A percentile compares a stretch with the other conserved stretches of the same genome.
These are phyloP conservation scores for Ilex aquifolium DNA, from an alignment of 257 asterid species.

Conservation along the genomic window DNA sequence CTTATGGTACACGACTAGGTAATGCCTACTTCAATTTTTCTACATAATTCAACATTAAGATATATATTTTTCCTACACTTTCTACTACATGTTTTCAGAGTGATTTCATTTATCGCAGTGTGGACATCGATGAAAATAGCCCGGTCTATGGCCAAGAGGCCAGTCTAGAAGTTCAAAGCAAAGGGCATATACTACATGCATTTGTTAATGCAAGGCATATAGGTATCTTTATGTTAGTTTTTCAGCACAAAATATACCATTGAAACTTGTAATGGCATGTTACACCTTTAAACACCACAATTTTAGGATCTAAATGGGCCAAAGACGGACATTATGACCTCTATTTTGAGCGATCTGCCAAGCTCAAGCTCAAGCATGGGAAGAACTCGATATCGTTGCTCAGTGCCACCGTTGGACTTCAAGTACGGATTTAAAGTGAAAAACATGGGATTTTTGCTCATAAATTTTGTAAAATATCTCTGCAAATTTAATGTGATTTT, in stretches of 20 bases:
- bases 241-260: neutral
- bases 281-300: neutral
- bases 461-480: no score
- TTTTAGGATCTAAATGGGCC: constrained; percentile 21
- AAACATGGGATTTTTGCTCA: no score
- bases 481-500: neutral
- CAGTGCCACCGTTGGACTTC: constrained; percentile 44
- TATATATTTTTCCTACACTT: no score
- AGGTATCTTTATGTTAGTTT: constrained; percentile 15
- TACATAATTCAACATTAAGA: no score
- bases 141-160: constrained; percentile 29
- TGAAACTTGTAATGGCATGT: no score
- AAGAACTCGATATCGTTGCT: constrained; percentile 26
- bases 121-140: constrained; percentile 14
- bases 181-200: constrained; percentile 39
- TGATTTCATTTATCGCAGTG: constrained; percentile 7
- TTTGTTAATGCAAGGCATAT: constrained; percentile 32
- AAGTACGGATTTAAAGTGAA: constrained; percentile 6
- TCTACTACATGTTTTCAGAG: neutral
- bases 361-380: constrained; percentile 17
- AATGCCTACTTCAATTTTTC: neutral
- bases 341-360: constrained; percentile 4
- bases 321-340: constrained; percentile 12
- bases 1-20: constrained; percentile 55
- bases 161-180: constrained; percentile 16